A percentile compares a stretch with the other conserved stretches of the same genome.
These are phyloP conservation scores for Fraxinus angustifolia DNA, from an alignment of 305 asterid genomes.

Conservation along the genomic window DNA sequence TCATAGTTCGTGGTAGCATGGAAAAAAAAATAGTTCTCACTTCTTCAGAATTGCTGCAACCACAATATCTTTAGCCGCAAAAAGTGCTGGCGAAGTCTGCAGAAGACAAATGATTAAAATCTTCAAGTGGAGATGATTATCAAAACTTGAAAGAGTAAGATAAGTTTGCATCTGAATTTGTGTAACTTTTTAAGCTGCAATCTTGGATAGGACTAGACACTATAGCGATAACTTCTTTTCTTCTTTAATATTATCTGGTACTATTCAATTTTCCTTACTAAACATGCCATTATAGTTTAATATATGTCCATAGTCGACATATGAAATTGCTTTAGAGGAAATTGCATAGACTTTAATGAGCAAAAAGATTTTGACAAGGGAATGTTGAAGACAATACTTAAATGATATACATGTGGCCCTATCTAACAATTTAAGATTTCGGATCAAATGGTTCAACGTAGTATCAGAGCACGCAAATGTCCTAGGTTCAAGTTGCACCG, in stretches of 20 bases:
- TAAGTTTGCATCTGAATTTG: background rate
- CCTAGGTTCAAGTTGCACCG: background rate
- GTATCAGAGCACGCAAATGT: background rate
- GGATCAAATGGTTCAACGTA: background rate
- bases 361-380: background rate
- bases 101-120: conserved; percentile 28
- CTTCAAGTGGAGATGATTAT: conserved; percentile 12
- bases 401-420: background rate
- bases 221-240: background rate
- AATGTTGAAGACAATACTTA: background rate
- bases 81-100: conserved; percentile 77
- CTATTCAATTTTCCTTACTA: background rate
- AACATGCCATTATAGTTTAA: background rate
- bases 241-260: background rate
- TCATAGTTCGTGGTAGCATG: conserved; percentile 21
- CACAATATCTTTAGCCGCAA: conserved; percentile 63
- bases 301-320: background rate
- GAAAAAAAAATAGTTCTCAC: conserved; percentile 41
- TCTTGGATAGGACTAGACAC: background rate
- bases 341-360: background rate
- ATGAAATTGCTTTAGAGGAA: background rate
- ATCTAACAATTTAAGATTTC: background rate
- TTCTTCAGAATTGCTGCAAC: conserved; percentile 75
- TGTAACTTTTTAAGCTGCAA: background rate
- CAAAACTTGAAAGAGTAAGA: conserved; percentile 2